Evolutionary conservation across 1,284 basidiomycete species (phyloP), one percentile per base, ranked within the genome.

Genomic region (Fomitopsis schrenkii): DNA sequence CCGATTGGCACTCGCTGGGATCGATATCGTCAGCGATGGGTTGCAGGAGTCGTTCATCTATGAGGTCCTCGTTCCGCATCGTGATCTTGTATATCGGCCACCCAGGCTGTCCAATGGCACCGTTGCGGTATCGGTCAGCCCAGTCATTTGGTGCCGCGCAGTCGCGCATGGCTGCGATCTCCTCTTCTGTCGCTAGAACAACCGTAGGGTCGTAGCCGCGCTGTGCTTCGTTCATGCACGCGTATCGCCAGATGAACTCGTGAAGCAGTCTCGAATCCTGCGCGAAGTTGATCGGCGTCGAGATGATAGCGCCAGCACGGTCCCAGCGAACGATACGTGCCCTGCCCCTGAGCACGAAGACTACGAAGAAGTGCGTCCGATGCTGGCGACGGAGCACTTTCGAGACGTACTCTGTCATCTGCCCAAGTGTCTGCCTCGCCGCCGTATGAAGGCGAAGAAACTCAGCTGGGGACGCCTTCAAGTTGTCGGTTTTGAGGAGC

Each of bases 251-350:
- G 12, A 68, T 40, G 55, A 67, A 62, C 19, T 62, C 46, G 33
- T 42, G 42, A 9, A 68, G 58, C 9, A 57, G 8, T 2, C 36
- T 15, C 5, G 63, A 61, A 3, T 63, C 14, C 14, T 56, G 22
- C 38, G 45, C 50, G 56, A 63, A 64, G 58, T 66, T 30, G 61
- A 68, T 64, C 10, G 33, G 44, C 30, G 58, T 48, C 3, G 62
- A 55, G 33, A 64, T 59, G 30, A 66, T 62, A 26, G 60, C 59
- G 2, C 64, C 66, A 17, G 63, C 61, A n/a, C 59, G 60, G 55
- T 68, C 67, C 63, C 63, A 66, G 35, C 59, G 64, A 3, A 67
- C 17, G 33, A 67, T 38, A 5, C 67, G 63, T n/a, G 64, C 66
- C 38, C 30, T 30, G 28, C 57, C 17, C 7, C 57, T 57, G 35